phyloP scores from a whole-genome alignment of 768 basidiomycete genomes.

The Tulasnella sp. region DNA sequence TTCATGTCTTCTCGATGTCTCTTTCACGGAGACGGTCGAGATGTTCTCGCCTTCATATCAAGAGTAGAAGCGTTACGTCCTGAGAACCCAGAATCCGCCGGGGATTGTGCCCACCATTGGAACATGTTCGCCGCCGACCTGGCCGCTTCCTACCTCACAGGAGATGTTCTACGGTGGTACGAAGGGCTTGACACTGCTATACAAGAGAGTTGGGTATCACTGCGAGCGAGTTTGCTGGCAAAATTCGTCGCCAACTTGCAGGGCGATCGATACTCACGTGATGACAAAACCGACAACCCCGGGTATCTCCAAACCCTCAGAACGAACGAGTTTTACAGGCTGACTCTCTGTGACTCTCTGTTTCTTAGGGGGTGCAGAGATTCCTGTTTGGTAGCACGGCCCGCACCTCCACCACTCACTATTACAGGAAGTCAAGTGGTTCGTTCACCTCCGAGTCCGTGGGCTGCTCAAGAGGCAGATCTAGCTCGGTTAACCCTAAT shows the following conservation, averaged over 20 bases:
- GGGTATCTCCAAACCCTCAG: not conserved
- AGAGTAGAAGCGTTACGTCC: not conserved
- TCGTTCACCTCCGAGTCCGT: not conserved
- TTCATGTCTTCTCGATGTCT: not conserved
- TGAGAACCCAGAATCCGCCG: not conserved
- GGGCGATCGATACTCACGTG: not conserved
- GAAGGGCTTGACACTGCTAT: not conserved
- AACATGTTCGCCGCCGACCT: not conserved
- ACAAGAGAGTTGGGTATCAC: not conserved
- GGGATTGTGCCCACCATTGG: not conserved
- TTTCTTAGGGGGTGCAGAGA: not conserved
- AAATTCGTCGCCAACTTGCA: not conserved
- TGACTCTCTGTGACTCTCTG: not conserved
- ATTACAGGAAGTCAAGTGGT: not conserved
- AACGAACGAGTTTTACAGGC: not conserved
- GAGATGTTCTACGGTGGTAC: not conserved
- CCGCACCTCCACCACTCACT: not conserved
- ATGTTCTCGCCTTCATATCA: not conserved
- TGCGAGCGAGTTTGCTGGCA: not conserved
- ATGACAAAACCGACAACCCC: not conserved
- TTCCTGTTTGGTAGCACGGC: not conserved
- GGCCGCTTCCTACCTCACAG: not conserved
- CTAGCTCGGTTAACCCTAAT: no score
- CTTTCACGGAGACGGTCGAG: not conserved
- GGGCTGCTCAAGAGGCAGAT: no score